A percentile compares a stretch with the other conserved stretches of the same genome.
These are phyloP conservation scores for Vitis amurensis DNA, from an alignment of 164 flowering plant species.

Conservation along the genomic window DNA sequence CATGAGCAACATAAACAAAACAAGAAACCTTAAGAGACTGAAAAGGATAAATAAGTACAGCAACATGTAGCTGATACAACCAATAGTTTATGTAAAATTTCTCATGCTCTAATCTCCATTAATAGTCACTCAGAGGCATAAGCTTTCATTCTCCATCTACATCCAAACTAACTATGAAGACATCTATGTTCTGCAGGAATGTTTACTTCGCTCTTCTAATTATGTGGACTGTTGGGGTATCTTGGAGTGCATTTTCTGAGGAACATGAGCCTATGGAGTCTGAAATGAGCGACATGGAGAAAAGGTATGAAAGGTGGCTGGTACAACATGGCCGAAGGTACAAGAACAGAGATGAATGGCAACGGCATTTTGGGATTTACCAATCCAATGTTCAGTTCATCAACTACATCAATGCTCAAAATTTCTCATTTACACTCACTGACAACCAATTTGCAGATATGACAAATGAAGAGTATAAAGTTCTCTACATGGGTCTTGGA, in stretches of 20 bases:
- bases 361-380: slow-evolving; percentile 51
- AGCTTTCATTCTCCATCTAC: slow-evolving; percentile 2
- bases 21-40: background rate
- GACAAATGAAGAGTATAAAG: slow-evolving; percentile 49
- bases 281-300: background rate
- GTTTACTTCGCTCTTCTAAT: slow-evolving; percentile 12
- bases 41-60: background rate
- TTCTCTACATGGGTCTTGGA: slow-evolving; percentile 26
- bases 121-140: background rate
- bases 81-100: background rate
- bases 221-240: slow-evolving; percentile 12
- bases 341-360: slow-evolving; percentile 30
- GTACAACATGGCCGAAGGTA: slow-evolving; percentile 24
- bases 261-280: slow-evolving; percentile 15
- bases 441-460: slow-evolving; percentile 53
- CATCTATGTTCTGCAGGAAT: background rate
- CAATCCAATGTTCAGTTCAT: slow-evolving; percentile 48
- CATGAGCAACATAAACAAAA: slow-evolving; percentile 12
- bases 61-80: background rate
- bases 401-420: slow-evolving; percentile 48
- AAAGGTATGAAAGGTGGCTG: slow-evolving; percentile 53
- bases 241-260: slow-evolving; percentile 6
- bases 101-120: background rate
- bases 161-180: slow-evolving; percentile 16
- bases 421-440: slow-evolving; percentile 38